Percentiles rank a stretch among this genome's conserved stretches.
phyloP scores from a whole-genome alignment of 306 rosid species.

The Fragaria vesca region DNA sequence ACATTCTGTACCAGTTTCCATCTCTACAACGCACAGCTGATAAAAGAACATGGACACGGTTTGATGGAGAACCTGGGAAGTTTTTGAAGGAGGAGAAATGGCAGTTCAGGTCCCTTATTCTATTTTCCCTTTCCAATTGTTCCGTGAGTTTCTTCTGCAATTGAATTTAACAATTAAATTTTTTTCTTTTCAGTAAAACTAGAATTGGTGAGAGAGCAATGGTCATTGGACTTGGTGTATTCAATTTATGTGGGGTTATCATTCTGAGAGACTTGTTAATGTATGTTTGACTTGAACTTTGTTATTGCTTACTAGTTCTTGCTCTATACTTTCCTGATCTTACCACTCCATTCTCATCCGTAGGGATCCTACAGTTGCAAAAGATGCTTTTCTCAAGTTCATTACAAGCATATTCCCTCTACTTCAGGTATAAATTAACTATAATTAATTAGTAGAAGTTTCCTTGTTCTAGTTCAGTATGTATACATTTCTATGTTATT shows the following conservation, averaged over 20 bases:
- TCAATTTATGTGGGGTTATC: slow-evolving; percentile 87
- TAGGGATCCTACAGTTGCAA: slow-evolving; percentile 65
- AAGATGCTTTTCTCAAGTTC: slow-evolving; percentile 72
- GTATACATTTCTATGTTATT: neutral
- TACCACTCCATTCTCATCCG: slow-evolving; percentile 24
- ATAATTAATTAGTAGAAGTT: slow-evolving; percentile 13
- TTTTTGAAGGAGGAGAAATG: slow-evolving; percentile 75
- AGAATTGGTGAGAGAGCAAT: slow-evolving; percentile 65
- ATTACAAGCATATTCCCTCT: slow-evolving; percentile 78
- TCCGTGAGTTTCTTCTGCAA: slow-evolving; percentile 17
- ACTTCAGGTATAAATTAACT: slow-evolving; percentile 63
- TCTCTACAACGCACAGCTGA: slow-evolving; percentile 88
- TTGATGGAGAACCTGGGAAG: slow-evolving; percentile 73
- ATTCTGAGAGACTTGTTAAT: slow-evolving; percentile 85
- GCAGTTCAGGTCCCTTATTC: slow-evolving; percentile 71
- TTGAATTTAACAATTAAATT: slow-evolving; percentile 1
- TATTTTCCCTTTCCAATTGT: neutral
- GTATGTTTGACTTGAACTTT: slow-evolving; percentile 47
- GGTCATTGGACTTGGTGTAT: slow-evolving; percentile 84
- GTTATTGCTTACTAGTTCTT: slow-evolving; percentile 19
- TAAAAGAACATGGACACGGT: slow-evolving; percentile 79
- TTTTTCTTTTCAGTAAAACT: slow-evolving; percentile 53
- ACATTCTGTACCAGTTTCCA: slow-evolving; percentile 84
- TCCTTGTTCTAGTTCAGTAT: slow-evolving; percentile 10
- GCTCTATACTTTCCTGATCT: slow-evolving; percentile 14